Evolutionary conservation across 306 rosid species (phyloP), one percentile per base, ranked within the genome.

Genomic region (Prunus kanzakura): DNA sequence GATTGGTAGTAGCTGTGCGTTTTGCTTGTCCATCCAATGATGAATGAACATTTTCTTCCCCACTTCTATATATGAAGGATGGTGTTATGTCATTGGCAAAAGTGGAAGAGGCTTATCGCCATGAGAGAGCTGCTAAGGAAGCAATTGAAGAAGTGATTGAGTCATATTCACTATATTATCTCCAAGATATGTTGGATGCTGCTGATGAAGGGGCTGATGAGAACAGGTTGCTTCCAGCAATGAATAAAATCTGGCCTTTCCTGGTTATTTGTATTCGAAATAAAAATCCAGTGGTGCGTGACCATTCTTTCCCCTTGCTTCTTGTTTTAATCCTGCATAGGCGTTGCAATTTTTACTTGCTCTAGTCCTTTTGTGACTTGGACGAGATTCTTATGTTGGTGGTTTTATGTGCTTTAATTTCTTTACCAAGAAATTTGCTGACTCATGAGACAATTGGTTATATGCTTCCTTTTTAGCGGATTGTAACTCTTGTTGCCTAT

Each of bases 161-260:
- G 72, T 85, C 86, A 55, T 67, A 30, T 25, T 92, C 93, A 18
- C 70, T 89, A 29, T 89, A 81, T 88, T 88, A 81, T 43, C 87
- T 94, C 77, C 86, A 82, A 79, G 97, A 95, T 81, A 83, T 85
- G 57, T 71, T 92, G 61, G 86, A 86, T 62, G 87, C 84, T 64
- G 72, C 87, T 22, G 93, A 89, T 60, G 94, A 87, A 69, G 96
- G 85, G 72, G 65, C 88, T 8, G 97, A 89, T 52, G 98, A 92
- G 74, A 95, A 92, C 82, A 82, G 98, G 87, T 71, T 92, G 83
- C 98, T 92, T 89, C 98, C 98, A 1, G 96, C 93, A n/a, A 86
- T 92, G 93, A 95, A 92, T 84, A 95, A 90, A 78, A 85, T 92
- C 83, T 95, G 97, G 98, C 97, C 97, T 41, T 92, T 89, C 83